Base-by-base conservation (phyloP, 352 stramenopile species). In the Globisporangium heterothallicum region DNA sequence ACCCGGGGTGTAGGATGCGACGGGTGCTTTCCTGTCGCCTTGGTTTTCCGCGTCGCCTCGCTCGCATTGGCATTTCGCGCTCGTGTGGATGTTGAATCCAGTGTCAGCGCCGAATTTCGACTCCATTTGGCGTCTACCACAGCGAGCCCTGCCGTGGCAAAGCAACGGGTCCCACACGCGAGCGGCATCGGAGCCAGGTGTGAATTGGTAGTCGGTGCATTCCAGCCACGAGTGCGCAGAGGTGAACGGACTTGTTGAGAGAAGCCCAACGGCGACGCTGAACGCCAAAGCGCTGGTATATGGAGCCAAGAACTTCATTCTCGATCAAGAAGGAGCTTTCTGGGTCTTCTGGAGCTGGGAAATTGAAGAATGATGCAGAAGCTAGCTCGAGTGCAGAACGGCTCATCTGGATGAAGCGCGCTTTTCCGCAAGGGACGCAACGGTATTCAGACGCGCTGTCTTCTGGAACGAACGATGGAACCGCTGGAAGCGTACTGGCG, bases 121-220 rank as follows among this genome's bases (percentile, higher is more conserved):
- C 14, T 48, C 14, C 26, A 55, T 56, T 43, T 70, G 64, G n/a
- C 49, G 29, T 14, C 29, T 4, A 13, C 62, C 59, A 42, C 66
- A 74, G 13, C 66, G 66, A 7, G 66, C 56, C 13, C 51, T 35
- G 12, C 66, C 62, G 14, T 44, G 30, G 30, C 66, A 74, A 0
- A 48, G 47, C 21, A 41, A 24, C 6, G 35, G 38, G 45, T 71
- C 58, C 66, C 66, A 74, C 29, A 54, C 50, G 13, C 61, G 51
- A 6, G 47, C 53, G 42, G 51, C 56, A 12, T 43, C 30, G 5
- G 51, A 62, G 36, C 38, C 27, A 0, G 51, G 34, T 5, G 42
- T 48, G 9, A 65, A 40, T 29, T 52, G 54, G 42, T 74, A 74
- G 60, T 71, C 57, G 36, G 66, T 71, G 52, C 62, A 74, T 54